Evolutionary conservation across 2,329 filamentous ascomycete genomes (phyloP), one percentile per base, ranked within the genome.

Genomic region (Colletotrichum liriopes): DNA sequence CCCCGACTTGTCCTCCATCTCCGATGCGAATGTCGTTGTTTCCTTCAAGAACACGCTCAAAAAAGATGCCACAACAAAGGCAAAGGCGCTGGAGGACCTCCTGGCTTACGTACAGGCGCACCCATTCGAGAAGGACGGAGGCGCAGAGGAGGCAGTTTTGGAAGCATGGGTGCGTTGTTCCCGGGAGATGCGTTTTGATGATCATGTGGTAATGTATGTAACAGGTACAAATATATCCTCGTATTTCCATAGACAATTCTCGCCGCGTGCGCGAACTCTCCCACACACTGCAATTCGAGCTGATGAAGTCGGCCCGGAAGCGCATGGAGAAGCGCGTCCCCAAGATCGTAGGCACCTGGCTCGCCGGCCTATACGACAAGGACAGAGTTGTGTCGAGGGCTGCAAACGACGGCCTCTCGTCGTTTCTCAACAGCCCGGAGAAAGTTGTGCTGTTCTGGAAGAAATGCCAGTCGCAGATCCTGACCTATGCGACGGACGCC

Each of bases 1-100:
- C 12, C 93, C 94, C 59, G 93, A 98, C 78, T 90, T 98, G 76
- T 91, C 91, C 43, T 85, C 85, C 54, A 91, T 99, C 72, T 93
- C 91, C 55, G 92, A 98, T 77, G 89, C 95, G 9, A 93, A 96
- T 78, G 87, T 96, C 47, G 91, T 96, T 47, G 95, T 98, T 18
- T 91, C 92, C n/a, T 94, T 98, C 84, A 97, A 98, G 82, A 98
- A 97, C 77, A 84, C 98, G 4, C 88, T 92, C 62, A 99, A 98
- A 84, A 97, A 96, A 83, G 96, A 98, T 84, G 93, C 92, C 78
- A 97, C 91, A 14, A 99, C 96, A 47, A 97, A 98, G 80, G 88
- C 93, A 9, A 98, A 96, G 81, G 96, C 94, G 0, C 85, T 99
- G 37, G 95, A 98, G 77, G 96, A 98, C 64, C 83, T 99, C 26